A percentile compares a stretch with the other conserved stretches of the same genome.
phyloP scores from a whole-genome alignment of 2,329 filamentous ascomycete genomes.

The Corinectria fuckeliana region DNA sequence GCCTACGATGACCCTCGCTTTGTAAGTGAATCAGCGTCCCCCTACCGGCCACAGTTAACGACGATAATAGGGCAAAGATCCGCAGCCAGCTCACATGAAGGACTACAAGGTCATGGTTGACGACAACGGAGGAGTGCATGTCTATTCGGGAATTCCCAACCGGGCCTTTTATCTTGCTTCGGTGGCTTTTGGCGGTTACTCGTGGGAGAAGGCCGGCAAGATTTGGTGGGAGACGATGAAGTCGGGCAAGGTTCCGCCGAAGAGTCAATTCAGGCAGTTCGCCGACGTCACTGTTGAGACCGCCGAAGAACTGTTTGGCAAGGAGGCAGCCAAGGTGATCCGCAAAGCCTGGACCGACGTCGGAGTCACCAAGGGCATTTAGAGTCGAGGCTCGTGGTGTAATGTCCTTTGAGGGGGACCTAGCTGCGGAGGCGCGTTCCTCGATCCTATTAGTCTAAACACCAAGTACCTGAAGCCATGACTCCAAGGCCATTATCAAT shows the following conservation, averaged over 20 bases:
- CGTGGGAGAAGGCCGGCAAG: constrained; percentile 60
- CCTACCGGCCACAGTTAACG: neutral
- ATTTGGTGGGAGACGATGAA: constrained; percentile 60
- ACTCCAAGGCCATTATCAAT: neutral
- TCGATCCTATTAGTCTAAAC: neutral
- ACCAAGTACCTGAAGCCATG: neutral
- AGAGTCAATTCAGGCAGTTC: constrained; percentile 56
- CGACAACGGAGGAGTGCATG: constrained; percentile 62
- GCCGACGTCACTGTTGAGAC: constrained; percentile 55
- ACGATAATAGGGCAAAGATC: constrained; percentile 54
- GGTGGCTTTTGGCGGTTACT: constrained; percentile 56
- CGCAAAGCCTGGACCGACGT: constrained; percentile 56
- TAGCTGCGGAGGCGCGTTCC: neutral
- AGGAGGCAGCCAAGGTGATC: constrained; percentile 51
- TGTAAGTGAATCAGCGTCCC: constrained; percentile 39
- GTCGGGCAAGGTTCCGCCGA: constrained; percentile 48
- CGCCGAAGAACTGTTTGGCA: constrained; percentile 51
- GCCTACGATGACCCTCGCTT: constrained; percentile 60
- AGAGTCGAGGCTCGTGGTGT: constrained; percentile 22
- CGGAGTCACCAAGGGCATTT: constrained; percentile 45
- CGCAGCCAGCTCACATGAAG: constrained; percentile 56
- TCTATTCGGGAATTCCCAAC: constrained; percentile 65
- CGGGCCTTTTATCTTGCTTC: constrained; percentile 60
- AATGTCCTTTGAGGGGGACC: constrained; percentile 19
- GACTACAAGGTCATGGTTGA: constrained; percentile 48